Base-by-base conservation (phyloP, 78 protist species). In the Polysphondylium violaceum region DNA sequence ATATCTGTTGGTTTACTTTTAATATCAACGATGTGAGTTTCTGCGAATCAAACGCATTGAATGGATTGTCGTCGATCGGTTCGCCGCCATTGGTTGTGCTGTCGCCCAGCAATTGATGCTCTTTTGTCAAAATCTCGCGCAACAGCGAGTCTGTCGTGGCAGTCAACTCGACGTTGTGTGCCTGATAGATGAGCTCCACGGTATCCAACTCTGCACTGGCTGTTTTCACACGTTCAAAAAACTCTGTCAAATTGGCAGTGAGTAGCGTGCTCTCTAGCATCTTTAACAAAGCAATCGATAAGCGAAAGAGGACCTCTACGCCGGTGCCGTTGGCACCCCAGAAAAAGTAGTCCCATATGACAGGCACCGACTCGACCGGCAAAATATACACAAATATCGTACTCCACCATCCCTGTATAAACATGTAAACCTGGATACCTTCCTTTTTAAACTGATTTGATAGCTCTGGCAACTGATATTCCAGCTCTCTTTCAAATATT, bases 341-440 rank as follows among this genome's bases (percentile, higher is more conserved):
- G 27, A 67, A 83, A 74, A 83, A 83, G 38, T 83, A 83, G 58
- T 83, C 90, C 90, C 75, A 67, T 53, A 69, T 25, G 9, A 38
- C n/a, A 2, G 78, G 53, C 8, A 83, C 58, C 0, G 90, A 51
- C n/a, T 83, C 79, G 0, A 69, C 61, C 38, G 90, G 90, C 44
- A 83, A 44, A 25, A 69, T 40, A 83, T 83, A 83, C 41, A 83
- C 90, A 83, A 83, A 83, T 8, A 83, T 83, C 2, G 90, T 83
- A 35, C 90, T 69, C 78, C 76, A 83, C 90, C 90, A 83, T 25
- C 77, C 74, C 40, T 67, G 90, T 69, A 83, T 43, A 56, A 83
- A 83, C 90, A 83, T 83, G 44, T 83, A 83, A 33, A 69, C 51
- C 25, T 67, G 47, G n/a, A 83, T 40, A 50, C 90, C 78, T 43